phyloP scores from a whole-genome alignment of 2,329 filamentous ascomycete genomes.

The Talaromyces sp. region DNA sequence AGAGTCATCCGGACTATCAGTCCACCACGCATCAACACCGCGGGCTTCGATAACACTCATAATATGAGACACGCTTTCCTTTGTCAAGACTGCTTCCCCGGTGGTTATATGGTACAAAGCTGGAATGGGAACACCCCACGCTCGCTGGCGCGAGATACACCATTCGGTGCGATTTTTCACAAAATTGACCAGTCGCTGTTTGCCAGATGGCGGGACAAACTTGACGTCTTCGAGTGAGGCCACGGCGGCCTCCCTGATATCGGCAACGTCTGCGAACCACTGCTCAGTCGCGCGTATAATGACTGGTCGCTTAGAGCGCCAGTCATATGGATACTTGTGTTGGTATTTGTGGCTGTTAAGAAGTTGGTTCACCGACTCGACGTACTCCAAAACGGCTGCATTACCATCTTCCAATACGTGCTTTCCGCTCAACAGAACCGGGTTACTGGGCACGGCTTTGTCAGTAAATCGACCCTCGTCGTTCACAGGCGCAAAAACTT shows the following conservation, averaged over 20 bases:
- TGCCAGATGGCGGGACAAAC: conserved; percentile 73
- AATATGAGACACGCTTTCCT: conserved; percentile 76
- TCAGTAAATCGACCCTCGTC: conserved; percentile 74
- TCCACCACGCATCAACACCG: conserved; percentile 93
- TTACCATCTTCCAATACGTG: conserved; percentile 67
- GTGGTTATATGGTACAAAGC: conserved; percentile 68
- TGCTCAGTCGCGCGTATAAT: conserved; percentile 90
- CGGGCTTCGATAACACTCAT: conserved; percentile 69
- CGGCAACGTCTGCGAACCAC: conserved; percentile 91
- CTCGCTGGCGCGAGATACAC: conserved; percentile 94
- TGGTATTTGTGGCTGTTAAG: conserved; percentile 64
- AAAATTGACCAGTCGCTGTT: conserved; percentile 73
- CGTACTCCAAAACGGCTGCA: conserved; percentile 61
- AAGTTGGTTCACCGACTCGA: conserved; percentile 56
- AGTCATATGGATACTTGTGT: conserved; percentile 98
- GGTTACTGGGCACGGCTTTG: conserved; percentile 68
- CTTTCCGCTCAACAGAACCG: conserved; percentile 62
- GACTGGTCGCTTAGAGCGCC: conserved; percentile 89
- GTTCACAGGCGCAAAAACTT: conserved; percentile 75
- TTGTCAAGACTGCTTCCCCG: conserved; percentile 71
- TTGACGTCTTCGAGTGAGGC: conserved; percentile 62
- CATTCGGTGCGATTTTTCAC: conserved; percentile 84
- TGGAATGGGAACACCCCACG: conserved; percentile 95
- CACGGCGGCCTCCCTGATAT: conserved; percentile 70
- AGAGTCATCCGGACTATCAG: conserved; percentile 66